phyloP scores from a whole-genome alignment of 73 alveolate genomes.

The Breviolum minutum region DNA sequence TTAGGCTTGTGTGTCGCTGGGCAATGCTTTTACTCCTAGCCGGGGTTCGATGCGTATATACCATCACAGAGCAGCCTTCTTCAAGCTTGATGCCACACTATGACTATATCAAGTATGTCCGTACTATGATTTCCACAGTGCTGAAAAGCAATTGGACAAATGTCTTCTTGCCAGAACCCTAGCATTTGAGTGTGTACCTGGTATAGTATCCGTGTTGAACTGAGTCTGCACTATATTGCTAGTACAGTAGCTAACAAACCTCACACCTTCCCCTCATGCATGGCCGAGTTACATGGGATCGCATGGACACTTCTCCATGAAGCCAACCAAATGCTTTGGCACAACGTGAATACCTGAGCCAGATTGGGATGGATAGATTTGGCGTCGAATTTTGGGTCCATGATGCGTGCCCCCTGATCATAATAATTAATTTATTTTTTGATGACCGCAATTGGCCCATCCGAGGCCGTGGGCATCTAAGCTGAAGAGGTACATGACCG shows the following conservation, averaged over 20 bases:
- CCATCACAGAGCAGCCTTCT: not conserved
- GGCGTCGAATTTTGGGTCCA: not conserved
- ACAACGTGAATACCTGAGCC: not conserved
- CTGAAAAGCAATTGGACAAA: not conserved
- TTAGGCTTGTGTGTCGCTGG: slow-evolving; percentile 10
- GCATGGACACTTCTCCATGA: slow-evolving; percentile 2
- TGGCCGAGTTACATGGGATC: slow-evolving; percentile 9
- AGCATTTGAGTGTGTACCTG: not conserved
- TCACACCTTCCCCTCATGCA: not conserved
- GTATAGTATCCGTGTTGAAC: too few relatives aligned
- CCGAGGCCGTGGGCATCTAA: not conserved
- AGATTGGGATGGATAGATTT: not conserved
- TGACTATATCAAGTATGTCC: not conserved
- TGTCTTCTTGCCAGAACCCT: not conserved
- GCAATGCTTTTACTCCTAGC: not conserved
- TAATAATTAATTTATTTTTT: too few relatives aligned
- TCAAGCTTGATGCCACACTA: not conserved
- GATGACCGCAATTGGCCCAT: too few relatives aligned
- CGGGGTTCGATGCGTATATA: not conserved
- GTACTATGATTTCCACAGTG: not conserved
- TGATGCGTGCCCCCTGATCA: not conserved
- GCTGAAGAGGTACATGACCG: not conserved
- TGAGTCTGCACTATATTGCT: too few relatives aligned
- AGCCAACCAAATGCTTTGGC: slow-evolving; percentile 13
- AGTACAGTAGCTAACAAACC: too few relatives aligned